Percentiles rank a stretch among this genome's conserved stretches.
Conservation (phyloP, 2,329 filamentous ascomycete genomes). For the Hypoxylon sp. region DNA sequence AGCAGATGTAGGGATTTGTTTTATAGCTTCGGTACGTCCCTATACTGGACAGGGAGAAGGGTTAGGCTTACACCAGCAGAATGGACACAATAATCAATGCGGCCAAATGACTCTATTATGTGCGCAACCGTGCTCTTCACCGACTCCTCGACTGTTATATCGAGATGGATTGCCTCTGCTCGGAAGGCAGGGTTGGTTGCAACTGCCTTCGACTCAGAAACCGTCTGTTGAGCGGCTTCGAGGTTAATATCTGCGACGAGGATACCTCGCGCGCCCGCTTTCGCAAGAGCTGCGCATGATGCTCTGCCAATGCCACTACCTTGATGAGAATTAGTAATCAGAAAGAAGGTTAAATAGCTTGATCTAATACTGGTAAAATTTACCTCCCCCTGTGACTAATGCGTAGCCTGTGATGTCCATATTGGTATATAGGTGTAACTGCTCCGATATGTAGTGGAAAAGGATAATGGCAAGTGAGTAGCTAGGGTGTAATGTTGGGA, state of each 20-base stretch:
- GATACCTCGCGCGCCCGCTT: conserved; percentile 37
- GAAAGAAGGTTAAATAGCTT: not conserved
- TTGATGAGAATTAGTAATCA: conserved; percentile 1
- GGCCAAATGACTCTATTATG: conserved; percentile 32
- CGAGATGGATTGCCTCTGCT: conserved; percentile 33
- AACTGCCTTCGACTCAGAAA: conserved; percentile 12
- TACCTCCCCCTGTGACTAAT: not conserved
- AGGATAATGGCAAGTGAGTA: too few relatives aligned
- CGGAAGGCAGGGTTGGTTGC: conserved; percentile 38
- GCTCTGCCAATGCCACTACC: conserved; percentile 46
- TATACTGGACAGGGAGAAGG: not conserved
- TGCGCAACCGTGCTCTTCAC: conserved; percentile 32
- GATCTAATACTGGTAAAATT: not conserved
- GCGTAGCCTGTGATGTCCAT: not conserved
- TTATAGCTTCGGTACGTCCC: not conserved
- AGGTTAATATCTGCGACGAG: conserved; percentile 42
- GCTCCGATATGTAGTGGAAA: too few relatives aligned
- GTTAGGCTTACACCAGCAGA: conserved; percentile 37
- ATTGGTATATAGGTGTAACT: not conserved
- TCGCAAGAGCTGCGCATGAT: conserved; percentile 30
- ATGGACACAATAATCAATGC: conserved; percentile 45
- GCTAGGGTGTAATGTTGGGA: too few relatives aligned
- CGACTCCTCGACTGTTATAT: conserved; percentile 35
- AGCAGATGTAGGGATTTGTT: too few relatives aligned
- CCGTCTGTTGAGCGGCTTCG: conserved; percentile 33